phyloP scores from a whole-genome alignment of 2,329 filamentous ascomycete species.

The Stagonosporopsis tanaceti region DNA sequence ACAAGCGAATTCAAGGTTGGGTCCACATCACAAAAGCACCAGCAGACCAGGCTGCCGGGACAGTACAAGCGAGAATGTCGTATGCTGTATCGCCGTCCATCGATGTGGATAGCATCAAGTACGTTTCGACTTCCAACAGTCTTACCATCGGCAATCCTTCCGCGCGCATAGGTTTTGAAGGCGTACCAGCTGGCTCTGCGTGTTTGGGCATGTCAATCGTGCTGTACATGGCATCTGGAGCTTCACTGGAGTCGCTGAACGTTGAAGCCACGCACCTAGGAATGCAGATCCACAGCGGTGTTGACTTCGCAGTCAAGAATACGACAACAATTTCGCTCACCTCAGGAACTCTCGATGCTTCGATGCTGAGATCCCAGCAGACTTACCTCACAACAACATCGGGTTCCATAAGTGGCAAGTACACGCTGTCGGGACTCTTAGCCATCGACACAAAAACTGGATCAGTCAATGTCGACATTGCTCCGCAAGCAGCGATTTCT shows the following conservation, averaged over 20 bases:
- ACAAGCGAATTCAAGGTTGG: conserved; percentile 49
- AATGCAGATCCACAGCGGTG: conserved; percentile 47
- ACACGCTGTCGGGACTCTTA: conserved; percentile 52
- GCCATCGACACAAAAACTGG: conserved; percentile 53
- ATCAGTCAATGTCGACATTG: conserved; percentile 50
- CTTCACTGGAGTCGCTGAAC: conserved; percentile 45
- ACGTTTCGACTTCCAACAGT: conserved; percentile 31
- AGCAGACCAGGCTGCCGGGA: conserved; percentile 44
- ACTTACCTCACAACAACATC: conserved; percentile 52
- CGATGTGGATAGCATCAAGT: conserved; percentile 41
- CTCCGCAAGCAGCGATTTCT: conserved; percentile 46
- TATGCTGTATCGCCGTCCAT: conserved; percentile 49
- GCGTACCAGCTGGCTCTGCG: conserved; percentile 32
- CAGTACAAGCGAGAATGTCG: conserved; percentile 46
- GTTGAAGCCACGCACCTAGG: conserved; percentile 49
- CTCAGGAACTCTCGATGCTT: conserved; percentile 45
- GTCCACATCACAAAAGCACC: conserved; percentile 49
- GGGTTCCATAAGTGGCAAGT: conserved; percentile 53
- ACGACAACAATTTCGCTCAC: conserved; percentile 44
- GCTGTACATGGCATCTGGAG: conserved; percentile 47
- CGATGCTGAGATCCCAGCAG: conserved; percentile 47
- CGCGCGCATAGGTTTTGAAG: conserved; percentile 35
- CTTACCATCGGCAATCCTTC: conserved; percentile 40
- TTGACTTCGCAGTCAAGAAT: conserved; percentile 44
- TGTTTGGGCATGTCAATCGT: conserved; percentile 51